Conservation (phyloP, 345 rosid genomes). For the thale cress (Arabidopsis thaliana) region TAIR10.1 NC_003075.7:11335501-11336000, state of each 20-base stretch:
- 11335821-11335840: too few relatives aligned
- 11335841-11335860: background rate
- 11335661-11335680: slow-evolving; percentile 19
- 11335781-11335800: background rate
- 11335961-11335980: too few relatives aligned
- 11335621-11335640: slow-evolving; percentile 31
- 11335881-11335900: too few relatives aligned
- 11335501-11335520: slow-evolving; percentile 85
- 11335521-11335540: slow-evolving; percentile 86
- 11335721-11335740: background rate
- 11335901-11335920: too few relatives aligned
- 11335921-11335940: too few relatives aligned
- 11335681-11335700: slow-evolving; percentile 15
- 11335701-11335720: slow-evolving; percentile 22
- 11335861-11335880: too few relatives aligned
- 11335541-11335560: slow-evolving; percentile 71
- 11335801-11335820: background rate
- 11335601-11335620: slow-evolving; percentile 34
- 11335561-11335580: slow-evolving; percentile 88
- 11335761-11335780: background rate
- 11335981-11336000: too few relatives aligned
- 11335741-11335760: background rate
- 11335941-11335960: too few relatives aligned
- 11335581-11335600: slow-evolving; percentile 56
- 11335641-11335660: slow-evolving; percentile 26